Evolutionary conservation across 805 yeast genomes (phyloP), one percentile per base, ranked within the genome.

Genomic region (Yarrowia porcina): DNA sequence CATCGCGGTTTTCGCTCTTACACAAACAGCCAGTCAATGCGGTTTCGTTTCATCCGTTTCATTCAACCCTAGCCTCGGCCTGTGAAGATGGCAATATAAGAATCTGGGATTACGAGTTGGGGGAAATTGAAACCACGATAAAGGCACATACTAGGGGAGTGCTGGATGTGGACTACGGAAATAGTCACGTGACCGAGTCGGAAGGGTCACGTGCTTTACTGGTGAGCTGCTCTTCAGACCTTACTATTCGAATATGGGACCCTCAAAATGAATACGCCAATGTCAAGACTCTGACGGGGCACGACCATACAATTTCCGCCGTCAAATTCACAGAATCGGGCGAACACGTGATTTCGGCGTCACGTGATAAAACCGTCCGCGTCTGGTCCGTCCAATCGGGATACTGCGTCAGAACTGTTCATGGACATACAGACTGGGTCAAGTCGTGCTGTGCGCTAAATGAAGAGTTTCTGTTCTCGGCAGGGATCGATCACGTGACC

Each of bases 391-490:
- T 85, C 66, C 71, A 73, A 12, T 74, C 84, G 1, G 97, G 96
- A 0, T 84, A 83, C 79, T 83, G 90, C 65, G 67, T 83, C 17
- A 80, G 81, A 65, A 83, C 89, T 0, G 83, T 90, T 63, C 79
- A 82, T 15, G 93, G 92, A 1, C 97, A 92, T 73, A 81, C 89
- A 10, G 97, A 90, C 67, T 92, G 97, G 97, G 90, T 90, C 4
- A 77, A 96, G 64, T 77, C 83, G 11, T 66, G 90, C 2, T 4
- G n/a, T 1, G 61, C 49, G 12, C 39, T 56, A 3, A 41, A 39
- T n/a, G 90, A 85, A 36, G 63, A 62, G 21, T 88, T 80, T 66
- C 64, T 89, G 3, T 65, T 90, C 20, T 85, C 92, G 1, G 88
- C 91, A 36, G 88, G 96, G 4, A 87, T 87, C 68, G 97, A 90